Percentiles rank a stretch among this genome's conserved stretches.
Evolutionary conservation across 129 eudicot genomes (phyloP).

Genomic region (Tanacetum coccineum): DNA sequence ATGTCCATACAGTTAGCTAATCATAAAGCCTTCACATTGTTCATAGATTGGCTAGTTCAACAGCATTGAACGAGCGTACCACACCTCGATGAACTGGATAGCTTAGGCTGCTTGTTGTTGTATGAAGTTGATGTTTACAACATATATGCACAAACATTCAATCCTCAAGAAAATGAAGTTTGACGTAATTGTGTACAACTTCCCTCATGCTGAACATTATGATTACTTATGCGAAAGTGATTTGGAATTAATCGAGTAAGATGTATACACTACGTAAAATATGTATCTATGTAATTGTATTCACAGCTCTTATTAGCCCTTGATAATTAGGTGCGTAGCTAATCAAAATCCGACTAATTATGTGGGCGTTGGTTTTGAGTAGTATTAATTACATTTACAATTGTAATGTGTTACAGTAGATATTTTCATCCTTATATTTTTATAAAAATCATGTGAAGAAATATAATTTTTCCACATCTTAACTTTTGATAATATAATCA

Average conservation of each 20-base stretch:
- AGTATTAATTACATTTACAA: too few relatives aligned
- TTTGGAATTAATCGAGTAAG: slow-evolving; percentile 27
- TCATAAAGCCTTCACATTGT: background rate
- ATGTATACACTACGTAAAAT: background rate
- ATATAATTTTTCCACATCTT: too few relatives aligned
- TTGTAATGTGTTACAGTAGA: too few relatives aligned
- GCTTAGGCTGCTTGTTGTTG: slow-evolving; percentile 32
- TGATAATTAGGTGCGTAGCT: background rate
- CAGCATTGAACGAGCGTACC: slow-evolving; percentile 23
- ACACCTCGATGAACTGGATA: slow-evolving; percentile 29
- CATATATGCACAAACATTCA: slow-evolving; percentile 33
- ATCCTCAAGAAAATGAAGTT: slow-evolving; percentile 28
- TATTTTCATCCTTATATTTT: too few relatives aligned
- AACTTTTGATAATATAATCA: too few relatives aligned
- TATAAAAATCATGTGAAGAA: too few relatives aligned
- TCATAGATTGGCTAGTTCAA: slow-evolving; percentile 4
- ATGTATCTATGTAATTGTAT: background rate
- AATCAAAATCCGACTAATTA: too few relatives aligned
- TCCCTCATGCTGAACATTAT: slow-evolving; percentile 45
- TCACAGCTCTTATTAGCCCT: background rate
- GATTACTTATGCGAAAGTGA: slow-evolving; percentile 16
- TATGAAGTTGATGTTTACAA: slow-evolving; percentile 35
- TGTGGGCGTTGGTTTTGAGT: too few relatives aligned
- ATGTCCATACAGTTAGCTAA: background rate
- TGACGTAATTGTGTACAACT: slow-evolving; percentile 36